Evolutionary conservation across 371 early-diverging fungal genomes (phyloP).

Genomic region (Mucor racemosus): DNA sequence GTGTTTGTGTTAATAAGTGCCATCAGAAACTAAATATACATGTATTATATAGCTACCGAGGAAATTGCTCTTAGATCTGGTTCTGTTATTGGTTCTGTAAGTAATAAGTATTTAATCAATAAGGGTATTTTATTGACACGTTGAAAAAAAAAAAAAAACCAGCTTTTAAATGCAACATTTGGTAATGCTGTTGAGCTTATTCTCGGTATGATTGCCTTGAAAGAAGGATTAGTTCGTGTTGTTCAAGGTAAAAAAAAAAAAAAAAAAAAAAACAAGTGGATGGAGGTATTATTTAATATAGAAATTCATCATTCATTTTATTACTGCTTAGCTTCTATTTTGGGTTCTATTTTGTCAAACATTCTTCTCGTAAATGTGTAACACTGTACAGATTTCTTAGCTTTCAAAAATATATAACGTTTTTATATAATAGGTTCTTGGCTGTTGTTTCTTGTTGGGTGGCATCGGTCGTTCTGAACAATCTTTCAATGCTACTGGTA

Average conservation of each 20-base stretch:
- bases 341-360: constrained; percentile 87
- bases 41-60: constrained; percentile 40
- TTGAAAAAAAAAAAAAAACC: background rate
- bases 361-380: constrained; percentile 63
- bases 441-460: constrained; percentile 83
- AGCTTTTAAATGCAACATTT: constrained; percentile 50
- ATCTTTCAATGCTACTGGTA: constrained; percentile 73
- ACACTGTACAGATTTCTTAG: no score
- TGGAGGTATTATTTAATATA: background rate
- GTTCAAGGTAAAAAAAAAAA: constrained; percentile 64
- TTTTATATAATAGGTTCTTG: constrained; percentile 49
- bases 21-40: background rate
- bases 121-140: background rate
- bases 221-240: constrained; percentile 76
- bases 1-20: background rate
- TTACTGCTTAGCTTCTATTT: constrained; percentile 63
- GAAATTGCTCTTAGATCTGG: constrained; percentile 38
- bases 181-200: constrained; percentile 88
- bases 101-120: background rate
- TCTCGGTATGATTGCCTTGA: constrained; percentile 83
- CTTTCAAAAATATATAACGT: background rate
- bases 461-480: constrained; percentile 73
- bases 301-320: background rate
- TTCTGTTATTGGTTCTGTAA: constrained; percentile 44
- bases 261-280: no score